Conservation (phyloP, 495 filamentous ascomycete genomes). For the Penicillium coffeae region DNA sequence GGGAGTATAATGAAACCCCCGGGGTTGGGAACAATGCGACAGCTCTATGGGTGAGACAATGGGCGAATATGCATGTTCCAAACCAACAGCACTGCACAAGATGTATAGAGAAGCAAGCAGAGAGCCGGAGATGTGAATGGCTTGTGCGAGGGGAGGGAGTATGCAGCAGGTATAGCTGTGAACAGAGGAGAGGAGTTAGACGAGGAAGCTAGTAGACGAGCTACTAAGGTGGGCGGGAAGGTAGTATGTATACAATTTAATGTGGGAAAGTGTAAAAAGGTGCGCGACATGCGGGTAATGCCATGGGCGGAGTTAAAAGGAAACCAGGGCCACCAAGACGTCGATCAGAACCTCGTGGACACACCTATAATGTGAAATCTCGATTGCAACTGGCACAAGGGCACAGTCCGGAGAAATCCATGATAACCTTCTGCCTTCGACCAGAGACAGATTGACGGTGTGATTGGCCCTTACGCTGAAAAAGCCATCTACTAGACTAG, state of each 20-base stretch:
- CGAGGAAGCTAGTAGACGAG: conserved; percentile 3
- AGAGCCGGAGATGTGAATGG: no score
- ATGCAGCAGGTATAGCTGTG: background rate
- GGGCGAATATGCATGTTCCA: conserved; percentile 35
- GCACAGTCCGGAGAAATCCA: conserved; percentile 25
- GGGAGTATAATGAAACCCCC: conserved; percentile 4
- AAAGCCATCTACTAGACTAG: conserved; percentile 10
- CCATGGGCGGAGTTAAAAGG: conserved; percentile 36
- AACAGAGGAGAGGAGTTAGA: conserved; percentile 1
- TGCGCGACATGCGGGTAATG: conserved; percentile 30
- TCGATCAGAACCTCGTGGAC: conserved; percentile 23
- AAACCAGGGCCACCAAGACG: conserved; percentile 20
- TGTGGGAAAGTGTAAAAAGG: conserved; percentile 20
- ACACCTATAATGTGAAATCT: conserved; percentile 20
- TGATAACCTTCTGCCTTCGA: conserved; percentile 24
- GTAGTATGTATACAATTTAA: conserved; percentile 25
- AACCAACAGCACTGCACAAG: conserved; percentile 7
- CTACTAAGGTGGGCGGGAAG: conserved; percentile 10
- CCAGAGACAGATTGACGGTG: conserved; percentile 8
- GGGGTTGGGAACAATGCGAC: conserved; percentile 21
- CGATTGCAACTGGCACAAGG: conserved; percentile 32
- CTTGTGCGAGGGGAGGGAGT: no score
- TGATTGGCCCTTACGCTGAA: conserved; percentile 22
- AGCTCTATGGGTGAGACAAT: conserved; percentile 30
- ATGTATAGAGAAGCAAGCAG: no score